phyloP scores from a whole-genome alignment of 2,329 filamentous ascomycete species.

The Sphaerulina populicola region DNA sequence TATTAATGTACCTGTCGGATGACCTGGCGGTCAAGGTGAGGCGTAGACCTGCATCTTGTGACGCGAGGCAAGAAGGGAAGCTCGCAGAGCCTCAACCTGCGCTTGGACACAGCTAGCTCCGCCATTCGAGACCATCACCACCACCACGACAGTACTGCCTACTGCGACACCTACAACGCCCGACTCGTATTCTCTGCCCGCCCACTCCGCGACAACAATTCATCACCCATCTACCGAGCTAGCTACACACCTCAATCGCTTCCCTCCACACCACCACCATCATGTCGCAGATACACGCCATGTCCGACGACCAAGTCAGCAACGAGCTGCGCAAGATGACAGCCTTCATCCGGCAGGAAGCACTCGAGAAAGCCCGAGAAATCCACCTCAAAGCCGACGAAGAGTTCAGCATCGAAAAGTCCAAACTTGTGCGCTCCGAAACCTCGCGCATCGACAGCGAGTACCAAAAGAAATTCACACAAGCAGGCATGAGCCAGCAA shows the following conservation, averaged over 20 bases:
- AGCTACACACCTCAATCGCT: background rate
- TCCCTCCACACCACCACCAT: slow-evolving; percentile 33
- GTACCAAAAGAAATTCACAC: slow-evolving; percentile 99
- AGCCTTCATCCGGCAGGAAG: slow-evolving; percentile 98
- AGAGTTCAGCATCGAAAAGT: slow-evolving; percentile 98
- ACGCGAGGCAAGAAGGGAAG: no score
- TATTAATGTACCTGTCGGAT: no score
- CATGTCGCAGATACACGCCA: slow-evolving; percentile 88
- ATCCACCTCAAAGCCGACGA: slow-evolving; percentile 98
- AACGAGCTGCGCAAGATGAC: slow-evolving; percentile 99
- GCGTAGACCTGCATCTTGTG: no score
- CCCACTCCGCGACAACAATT: no score
- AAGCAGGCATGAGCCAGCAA: slow-evolving; percentile 96
- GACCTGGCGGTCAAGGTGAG: no score
- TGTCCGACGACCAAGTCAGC: slow-evolving; percentile 96
- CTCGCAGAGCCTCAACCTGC: no score
- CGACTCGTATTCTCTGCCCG: no score
- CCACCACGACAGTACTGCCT: no score
- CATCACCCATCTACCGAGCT: background rate
- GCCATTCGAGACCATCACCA: no score
- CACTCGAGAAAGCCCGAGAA: slow-evolving; percentile 90
- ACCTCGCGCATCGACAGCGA: slow-evolving; percentile 81
- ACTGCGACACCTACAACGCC: no score
- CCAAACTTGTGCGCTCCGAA: slow-evolving; percentile 93
- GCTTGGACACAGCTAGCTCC: no score